Evolutionary conservation across 1,139 yeast species (phyloP).

Genomic region (Candida anutae): DNA sequence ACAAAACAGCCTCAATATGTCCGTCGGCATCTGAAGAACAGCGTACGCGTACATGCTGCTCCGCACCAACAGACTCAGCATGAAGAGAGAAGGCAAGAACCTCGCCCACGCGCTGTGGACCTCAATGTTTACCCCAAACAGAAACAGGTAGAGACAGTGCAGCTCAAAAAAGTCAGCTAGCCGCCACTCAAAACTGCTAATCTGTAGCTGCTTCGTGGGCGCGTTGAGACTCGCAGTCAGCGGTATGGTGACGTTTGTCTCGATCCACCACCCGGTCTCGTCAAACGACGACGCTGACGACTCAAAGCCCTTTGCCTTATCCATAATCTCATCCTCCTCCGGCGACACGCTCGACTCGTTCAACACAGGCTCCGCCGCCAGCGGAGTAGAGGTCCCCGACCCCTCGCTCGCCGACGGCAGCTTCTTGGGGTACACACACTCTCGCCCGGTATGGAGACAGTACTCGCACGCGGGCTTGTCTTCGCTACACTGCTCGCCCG

Average conservation of each 20-base stretch:
- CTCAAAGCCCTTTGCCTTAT: too few species aligned
- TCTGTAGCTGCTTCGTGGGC: constrained; percentile 12
- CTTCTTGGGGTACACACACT: constrained; percentile 26
- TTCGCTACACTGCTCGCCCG: constrained; percentile 24
- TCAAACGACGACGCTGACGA: too few species aligned
- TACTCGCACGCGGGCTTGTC: constrained; percentile 30
- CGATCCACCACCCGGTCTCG: background rate
- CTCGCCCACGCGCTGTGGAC: constrained; percentile 21
- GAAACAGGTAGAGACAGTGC: constrained; percentile 18
- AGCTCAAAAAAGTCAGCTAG: constrained; percentile 22
- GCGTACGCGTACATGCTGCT: constrained; percentile 17
- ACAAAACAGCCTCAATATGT: background rate
- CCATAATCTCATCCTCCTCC: too few species aligned
- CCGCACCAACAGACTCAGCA: constrained; percentile 15
- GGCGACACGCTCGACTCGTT: too few species aligned
- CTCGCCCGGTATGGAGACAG: constrained; percentile 23
- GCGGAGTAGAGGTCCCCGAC: too few species aligned
- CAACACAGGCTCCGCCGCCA: too few species aligned
- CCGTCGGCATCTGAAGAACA: constrained; percentile 9
- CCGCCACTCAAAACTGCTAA: constrained; percentile 23
- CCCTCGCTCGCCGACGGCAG: too few species aligned
- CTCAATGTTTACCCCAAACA: constrained; percentile 14
- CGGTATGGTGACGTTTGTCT: background rate
- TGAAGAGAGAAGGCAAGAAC: constrained; percentile 19
- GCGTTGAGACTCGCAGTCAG: constrained; percentile 2